phyloP scores from a whole-genome alignment of 805 yeast genomes.

The Lipomyces lipofer region DNA sequence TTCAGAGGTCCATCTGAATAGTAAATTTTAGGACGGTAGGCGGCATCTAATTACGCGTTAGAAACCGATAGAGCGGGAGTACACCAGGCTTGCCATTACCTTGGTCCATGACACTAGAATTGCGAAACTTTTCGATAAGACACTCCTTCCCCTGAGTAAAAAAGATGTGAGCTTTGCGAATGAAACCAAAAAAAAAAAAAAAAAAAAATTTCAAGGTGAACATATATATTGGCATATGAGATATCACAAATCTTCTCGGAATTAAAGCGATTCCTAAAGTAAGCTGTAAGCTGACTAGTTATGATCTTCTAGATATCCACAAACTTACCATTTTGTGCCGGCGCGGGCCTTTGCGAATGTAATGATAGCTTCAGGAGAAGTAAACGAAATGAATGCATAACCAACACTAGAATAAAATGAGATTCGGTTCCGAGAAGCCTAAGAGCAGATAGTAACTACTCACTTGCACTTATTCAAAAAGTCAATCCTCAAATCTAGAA shows the following conservation, averaged over 20 bases:
- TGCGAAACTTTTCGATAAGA: slow-evolving; percentile 50
- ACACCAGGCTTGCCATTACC: no score
- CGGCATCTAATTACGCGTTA: slow-evolving; percentile 39
- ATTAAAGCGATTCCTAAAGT: slow-evolving; percentile 43
- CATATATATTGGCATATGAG: slow-evolving; percentile 51
- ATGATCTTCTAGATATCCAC: background rate
- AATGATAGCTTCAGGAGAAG: slow-evolving; percentile 47
- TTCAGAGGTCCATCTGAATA: slow-evolving; percentile 45
- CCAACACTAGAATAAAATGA: slow-evolving; percentile 49
- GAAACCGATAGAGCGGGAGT: background rate
- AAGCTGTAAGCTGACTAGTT: background rate
- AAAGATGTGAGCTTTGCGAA: slow-evolving; percentile 2
- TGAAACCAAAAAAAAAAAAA: slow-evolving; percentile 1
- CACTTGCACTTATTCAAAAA: slow-evolving; percentile 53
- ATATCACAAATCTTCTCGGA: slow-evolving; percentile 54
- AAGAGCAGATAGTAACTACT: no score
- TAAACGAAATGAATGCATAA: slow-evolving; percentile 55
- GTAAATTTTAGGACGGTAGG: slow-evolving; percentile 52
- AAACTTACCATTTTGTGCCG: slow-evolving; percentile 48
- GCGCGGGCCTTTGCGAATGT: slow-evolving; percentile 48
- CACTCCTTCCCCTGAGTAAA: slow-evolving; percentile 48
- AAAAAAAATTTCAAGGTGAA: background rate
- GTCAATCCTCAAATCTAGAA: slow-evolving; percentile 50
- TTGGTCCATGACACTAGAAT: slow-evolving; percentile 52
- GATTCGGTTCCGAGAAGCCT: no score